These are phyloP conservation scores for Cyberlindnera petersonii DNA, from an alignment of 805 yeast species.

Conservation along the genomic window DNA sequence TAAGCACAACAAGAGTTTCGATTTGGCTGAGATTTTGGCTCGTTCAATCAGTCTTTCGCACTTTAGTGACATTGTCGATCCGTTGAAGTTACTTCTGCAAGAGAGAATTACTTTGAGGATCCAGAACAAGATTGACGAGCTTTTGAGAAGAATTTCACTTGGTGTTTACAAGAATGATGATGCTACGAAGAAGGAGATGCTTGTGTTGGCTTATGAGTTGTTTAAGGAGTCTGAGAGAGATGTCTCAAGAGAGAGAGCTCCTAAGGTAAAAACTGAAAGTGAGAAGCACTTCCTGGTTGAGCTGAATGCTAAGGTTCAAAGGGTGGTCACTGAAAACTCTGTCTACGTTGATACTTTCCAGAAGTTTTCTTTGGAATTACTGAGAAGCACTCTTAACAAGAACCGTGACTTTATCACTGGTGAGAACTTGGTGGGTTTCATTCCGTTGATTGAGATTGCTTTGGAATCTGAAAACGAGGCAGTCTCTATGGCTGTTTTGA, in stretches of 20 bases:
- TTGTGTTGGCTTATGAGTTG: constrained; percentile 72
- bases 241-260: constrained; percentile 17
- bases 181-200: constrained; percentile 50
- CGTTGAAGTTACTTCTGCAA: constrained; percentile 58
- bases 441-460: constrained; percentile 65
- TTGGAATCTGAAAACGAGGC: constrained; percentile 69
- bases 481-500: constrained; percentile 64
- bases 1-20: constrained; percentile 82
- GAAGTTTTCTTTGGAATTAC: constrained; percentile 69
- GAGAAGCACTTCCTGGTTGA: constrained; percentile 74
- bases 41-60: constrained; percentile 53
- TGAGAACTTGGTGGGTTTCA: constrained; percentile 62
- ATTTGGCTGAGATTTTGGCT: constrained; percentile 77
- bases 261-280: constrained; percentile 34
- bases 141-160: constrained; percentile 68
- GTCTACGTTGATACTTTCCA: constrained; percentile 60
- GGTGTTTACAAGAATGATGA: constrained; percentile 75
- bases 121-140: constrained; percentile 73
- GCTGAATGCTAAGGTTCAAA: constrained; percentile 54
- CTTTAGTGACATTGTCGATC: constrained; percentile 59
- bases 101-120: constrained; percentile 65
- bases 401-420: constrained; percentile 57
- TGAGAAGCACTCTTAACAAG: constrained; percentile 65
- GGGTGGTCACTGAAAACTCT: constrained; percentile 52
- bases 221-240: constrained; percentile 47